These are phyloP conservation scores for Hordeum marinum DNA, from an alignment of 176 grass and related monocot genomes.

Conservation along the genomic window DNA sequence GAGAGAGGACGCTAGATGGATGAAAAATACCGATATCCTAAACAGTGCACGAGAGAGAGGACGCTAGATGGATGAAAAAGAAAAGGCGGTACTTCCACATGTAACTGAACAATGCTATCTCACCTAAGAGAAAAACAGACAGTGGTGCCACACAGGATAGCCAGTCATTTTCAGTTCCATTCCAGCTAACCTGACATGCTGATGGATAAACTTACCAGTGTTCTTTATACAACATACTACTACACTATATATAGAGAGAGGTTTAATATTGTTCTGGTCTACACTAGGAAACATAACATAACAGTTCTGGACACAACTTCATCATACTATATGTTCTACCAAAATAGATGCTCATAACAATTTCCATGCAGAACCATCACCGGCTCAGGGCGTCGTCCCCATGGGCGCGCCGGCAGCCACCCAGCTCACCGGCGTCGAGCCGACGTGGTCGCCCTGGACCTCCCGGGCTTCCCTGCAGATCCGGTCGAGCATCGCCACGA, in stretches of 20 bases:
- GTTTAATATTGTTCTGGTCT: neutral
- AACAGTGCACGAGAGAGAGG: no score
- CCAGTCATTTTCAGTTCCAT: neutral
- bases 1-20: no score
- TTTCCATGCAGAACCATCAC: neutral
- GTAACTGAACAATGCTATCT: no score
- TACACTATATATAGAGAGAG: neutral
- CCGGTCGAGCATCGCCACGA: neutral
- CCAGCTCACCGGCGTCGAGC: neutral
- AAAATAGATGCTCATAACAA: neutral
- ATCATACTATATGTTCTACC: neutral
- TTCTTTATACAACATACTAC: neutral
- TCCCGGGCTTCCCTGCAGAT: neutral
- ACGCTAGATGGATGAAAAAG: no score
- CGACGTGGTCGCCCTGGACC: neutral
- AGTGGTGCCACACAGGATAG: neutral
- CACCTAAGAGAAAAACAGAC: no score
- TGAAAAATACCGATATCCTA: no score
- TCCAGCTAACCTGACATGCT: neutral
- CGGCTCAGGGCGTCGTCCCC: neutral
- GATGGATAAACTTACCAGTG: neutral
- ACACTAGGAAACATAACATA: neutral
- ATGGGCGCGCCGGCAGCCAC: neutral
- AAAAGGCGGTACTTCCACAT: no score
- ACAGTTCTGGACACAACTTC: neutral